Percentiles rank a stretch among this genome's conserved stretches.
Evolutionary conservation across 768 basidiomycete species (phyloP).

Genomic region (Phylloporus rhodoxanthus): DNA sequence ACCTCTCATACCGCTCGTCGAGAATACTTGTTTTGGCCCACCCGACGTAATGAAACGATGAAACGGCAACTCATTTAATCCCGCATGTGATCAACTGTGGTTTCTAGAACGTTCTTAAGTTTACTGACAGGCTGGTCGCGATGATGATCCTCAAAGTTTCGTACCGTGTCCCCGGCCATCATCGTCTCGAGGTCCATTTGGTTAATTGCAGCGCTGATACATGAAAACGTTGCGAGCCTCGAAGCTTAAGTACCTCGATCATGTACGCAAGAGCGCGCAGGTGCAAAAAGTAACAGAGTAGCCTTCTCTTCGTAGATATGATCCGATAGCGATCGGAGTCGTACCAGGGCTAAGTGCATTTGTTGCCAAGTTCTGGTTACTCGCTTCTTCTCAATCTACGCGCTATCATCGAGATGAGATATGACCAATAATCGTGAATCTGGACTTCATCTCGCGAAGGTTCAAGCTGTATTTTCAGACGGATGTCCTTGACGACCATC

Average conservation of each 20-base stretch:
- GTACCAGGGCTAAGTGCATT: background rate
- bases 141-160: slow-evolving; percentile 1
- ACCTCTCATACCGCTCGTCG: slow-evolving; percentile 3
- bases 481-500: background rate
- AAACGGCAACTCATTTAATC: background rate
- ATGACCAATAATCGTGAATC: background rate
- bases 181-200: background rate
- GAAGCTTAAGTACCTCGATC: slow-evolving; percentile 3
- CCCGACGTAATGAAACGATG: slow-evolving; percentile 12
- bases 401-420: background rate
- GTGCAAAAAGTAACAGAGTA: background rate
- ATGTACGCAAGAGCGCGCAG: background rate
- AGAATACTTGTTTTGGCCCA: background rate
- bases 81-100: background rate
- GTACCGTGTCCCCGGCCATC: background rate
- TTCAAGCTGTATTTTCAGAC: background rate
- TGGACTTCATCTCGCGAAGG: background rate
- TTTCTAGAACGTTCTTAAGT: background rate
- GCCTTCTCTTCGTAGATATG: slow-evolving; percentile 10
- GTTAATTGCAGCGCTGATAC: background rate
- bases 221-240: slow-evolving; percentile 3
- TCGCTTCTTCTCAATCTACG: background rate
- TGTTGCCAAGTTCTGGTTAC: background rate
- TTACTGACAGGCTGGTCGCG: background rate
- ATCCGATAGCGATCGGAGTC: background rate